Evolutionary conservation across 2,329 filamentous ascomycete species (phyloP), one percentile per base, ranked within the genome.

Genomic region (Fusarium oxysporum): DNA sequence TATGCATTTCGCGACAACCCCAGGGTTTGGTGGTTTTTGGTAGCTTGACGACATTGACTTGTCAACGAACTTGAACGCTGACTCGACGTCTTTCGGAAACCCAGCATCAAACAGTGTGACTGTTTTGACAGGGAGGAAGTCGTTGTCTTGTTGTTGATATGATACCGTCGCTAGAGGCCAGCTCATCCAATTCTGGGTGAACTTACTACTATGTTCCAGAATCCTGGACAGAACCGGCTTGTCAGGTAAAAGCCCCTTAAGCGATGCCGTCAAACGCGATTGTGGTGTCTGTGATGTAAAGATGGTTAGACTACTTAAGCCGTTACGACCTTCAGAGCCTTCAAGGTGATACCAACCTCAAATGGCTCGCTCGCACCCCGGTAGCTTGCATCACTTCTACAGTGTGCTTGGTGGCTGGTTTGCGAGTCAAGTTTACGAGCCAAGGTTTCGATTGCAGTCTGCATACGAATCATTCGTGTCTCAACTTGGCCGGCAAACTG

Each of bases 141-240:
- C 25, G 25, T 19, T 8, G 2, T 41, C 50, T 28, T 28, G 33
- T 40, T 44, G 25, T 11, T 21, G 37, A 19, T n/a, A 25, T 21
- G 21, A 21, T 4, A 38, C 19, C 2, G 47, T 50, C 38, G 48
- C 44, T 10, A 73, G 63, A 9, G 70, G 70, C 61, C 62, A 73
- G 45, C 48, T 33, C 17, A 32, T 40, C 67, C 68, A 83, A 78
- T 21, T 37, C 21, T 64, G 35, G 3, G 50, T 43, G 45, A 38
- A 80, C 78, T 28, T 33, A 12, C 33, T 30, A 2, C 66, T 58
- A 10, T 73, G 41, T 10, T 57, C 8, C 12, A 73, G 25, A n/a
- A 73, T 59, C n/a, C 44, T 71, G 4, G 17, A 9, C 32, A 73
- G 41, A 13, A 23, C 59, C 9, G 28, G 13, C 21, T 17, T 8